Conservation (phyloP, 805 yeast species). For the Zygoascus ofunaensis region DNA sequence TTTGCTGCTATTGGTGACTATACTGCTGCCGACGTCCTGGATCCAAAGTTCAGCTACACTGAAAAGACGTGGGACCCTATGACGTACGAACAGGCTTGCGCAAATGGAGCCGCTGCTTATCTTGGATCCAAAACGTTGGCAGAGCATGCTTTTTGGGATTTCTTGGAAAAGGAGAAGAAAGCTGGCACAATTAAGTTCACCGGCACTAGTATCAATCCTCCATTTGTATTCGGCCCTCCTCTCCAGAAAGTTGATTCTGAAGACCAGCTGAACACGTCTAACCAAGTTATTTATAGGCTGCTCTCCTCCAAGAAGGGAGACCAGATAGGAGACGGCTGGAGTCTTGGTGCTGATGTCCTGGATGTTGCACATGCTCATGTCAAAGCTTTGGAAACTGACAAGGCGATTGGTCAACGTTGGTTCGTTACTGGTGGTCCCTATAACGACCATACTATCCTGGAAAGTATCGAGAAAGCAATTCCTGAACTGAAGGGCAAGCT, state of each 20-base stretch:
- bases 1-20: conserved; percentile 18
- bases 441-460: conserved; percentile 11
- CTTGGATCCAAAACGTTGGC: conserved; percentile 45
- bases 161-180: conserved; percentile 27
- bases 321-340: not conserved
- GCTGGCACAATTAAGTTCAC: conserved; percentile 16
- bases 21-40: conserved; percentile 16
- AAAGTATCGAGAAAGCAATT: conserved; percentile 16
- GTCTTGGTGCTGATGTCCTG: conserved; percentile 42
- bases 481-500: conserved; percentile 8
- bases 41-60: conserved; percentile 35
- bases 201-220: conserved; percentile 25
- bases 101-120: conserved; percentile 13
- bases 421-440: conserved; percentile 6
- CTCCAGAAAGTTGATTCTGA: conserved; percentile 24
- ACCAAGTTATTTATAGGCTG: conserved; percentile 1
- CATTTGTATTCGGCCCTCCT: conserved; percentile 28
- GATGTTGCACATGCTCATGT: conserved; percentile 56
- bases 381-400: conserved; percentile 35
- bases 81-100: conserved; percentile 22
- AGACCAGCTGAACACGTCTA: conserved; percentile 8
- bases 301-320: conserved; percentile 1
- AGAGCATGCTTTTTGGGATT: conserved; percentile 51
- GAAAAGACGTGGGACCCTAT: conserved; percentile 28
- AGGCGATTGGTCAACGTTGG: conserved; percentile 14